Conservation (phyloP, 768 basidiomycete species). For the Asterophora lycoperdoides region DNA sequence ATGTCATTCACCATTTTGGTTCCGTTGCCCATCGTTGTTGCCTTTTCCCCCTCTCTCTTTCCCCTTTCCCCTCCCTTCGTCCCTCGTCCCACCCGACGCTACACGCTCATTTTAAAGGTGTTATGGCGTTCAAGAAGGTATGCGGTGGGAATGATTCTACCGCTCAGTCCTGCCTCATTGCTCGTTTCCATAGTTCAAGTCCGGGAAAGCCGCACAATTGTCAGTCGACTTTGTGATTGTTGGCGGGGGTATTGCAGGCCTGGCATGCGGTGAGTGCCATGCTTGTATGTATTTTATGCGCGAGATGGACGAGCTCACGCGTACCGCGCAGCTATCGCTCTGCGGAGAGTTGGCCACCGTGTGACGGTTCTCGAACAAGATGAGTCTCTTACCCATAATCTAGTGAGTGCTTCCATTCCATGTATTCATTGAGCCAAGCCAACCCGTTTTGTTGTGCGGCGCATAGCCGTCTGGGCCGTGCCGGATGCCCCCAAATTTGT, state of each 20-base stretch:
- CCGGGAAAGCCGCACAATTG: constrained; percentile 4
- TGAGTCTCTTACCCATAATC: neutral
- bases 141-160: neutral
- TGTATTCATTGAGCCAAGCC: neutral
- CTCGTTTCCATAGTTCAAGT: constrained; percentile 7
- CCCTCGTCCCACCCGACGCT: neutral
- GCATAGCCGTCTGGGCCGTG: constrained; percentile 23
- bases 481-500: constrained; percentile 46
- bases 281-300: neutral
- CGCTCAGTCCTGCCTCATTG: no score
- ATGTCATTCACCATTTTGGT: no score
- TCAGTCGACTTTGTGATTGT: constrained; percentile 22
- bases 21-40: no score
- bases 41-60: no score
- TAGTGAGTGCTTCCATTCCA: neutral
- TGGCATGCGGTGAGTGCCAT: constrained; percentile 31
- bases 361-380: constrained; percentile 49
- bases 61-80: neutral
- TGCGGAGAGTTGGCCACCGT: constrained; percentile 50
- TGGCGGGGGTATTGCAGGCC: constrained; percentile 46
- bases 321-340: constrained; percentile 36
- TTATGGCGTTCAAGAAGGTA: neutral
- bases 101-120: neutral
- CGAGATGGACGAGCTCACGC: neutral
- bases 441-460: neutral